Percentiles rank a stretch among this genome's conserved stretches.
phyloP scores from a whole-genome alignment of 805 yeast genomes.

The Priceomyces melissophilus region DNA sequence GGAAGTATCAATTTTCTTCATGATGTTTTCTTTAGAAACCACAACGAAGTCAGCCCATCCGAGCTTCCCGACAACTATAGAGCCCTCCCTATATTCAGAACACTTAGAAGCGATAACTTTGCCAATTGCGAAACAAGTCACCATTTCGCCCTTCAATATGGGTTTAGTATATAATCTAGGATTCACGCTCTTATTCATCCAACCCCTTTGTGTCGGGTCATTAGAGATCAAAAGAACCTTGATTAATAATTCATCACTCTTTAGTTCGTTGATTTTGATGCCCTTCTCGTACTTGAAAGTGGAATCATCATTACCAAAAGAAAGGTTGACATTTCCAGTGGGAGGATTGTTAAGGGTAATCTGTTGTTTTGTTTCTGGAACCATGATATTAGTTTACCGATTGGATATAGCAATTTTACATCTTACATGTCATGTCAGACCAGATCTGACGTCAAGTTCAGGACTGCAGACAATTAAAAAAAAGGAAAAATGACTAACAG shows the following conservation, averaged over 20 bases:
- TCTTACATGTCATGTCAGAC: too few relatives aligned
- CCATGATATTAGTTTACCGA: too few relatives aligned
- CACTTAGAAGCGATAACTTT: constrained; percentile 48
- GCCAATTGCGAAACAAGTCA: constrained; percentile 47
- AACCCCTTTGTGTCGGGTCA: constrained; percentile 61
- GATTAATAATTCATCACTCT: constrained; percentile 42
- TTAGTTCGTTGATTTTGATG: constrained; percentile 12
- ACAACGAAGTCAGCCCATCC: constrained; percentile 51
- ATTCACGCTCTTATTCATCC: constrained; percentile 42
- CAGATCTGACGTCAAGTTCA: too few relatives aligned
- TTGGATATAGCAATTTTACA: too few relatives aligned
- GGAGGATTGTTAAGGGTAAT: constrained; percentile 23
- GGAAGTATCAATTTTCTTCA: constrained; percentile 25
- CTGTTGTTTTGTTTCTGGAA: constrained; percentile 12
- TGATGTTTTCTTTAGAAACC: constrained; percentile 21
- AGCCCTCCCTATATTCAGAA: constrained; percentile 40
- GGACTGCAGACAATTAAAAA: too few relatives aligned
- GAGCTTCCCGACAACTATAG: constrained; percentile 33
- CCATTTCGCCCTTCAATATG: constrained; percentile 40
- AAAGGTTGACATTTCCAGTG: constrained; percentile 14
- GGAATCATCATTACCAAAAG: constrained; percentile 19
- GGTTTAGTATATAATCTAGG: constrained; percentile 35
- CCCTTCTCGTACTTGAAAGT: constrained; percentile 20
- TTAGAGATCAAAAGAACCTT: constrained; percentile 48
- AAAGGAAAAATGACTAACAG: too few relatives aligned